These are phyloP conservation scores for Trifolium subterraneum DNA, from an alignment of 306 rosid genomes.

Conservation along the genomic window DNA sequence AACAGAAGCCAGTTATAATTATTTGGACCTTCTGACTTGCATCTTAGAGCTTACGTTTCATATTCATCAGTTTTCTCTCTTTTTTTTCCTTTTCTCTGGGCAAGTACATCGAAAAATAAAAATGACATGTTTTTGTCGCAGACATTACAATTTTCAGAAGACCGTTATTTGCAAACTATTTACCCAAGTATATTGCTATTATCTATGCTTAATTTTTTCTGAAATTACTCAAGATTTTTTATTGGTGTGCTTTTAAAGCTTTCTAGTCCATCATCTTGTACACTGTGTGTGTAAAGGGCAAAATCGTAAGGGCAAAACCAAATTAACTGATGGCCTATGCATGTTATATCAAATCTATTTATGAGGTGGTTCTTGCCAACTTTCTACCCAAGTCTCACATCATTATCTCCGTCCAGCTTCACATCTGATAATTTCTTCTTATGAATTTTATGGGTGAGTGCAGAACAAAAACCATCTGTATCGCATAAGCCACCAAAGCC, in stretches of 20 bases:
- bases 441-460: slow-evolving; percentile 41
- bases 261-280: slow-evolving; percentile 27
- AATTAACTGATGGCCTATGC: slow-evolving; percentile 18
- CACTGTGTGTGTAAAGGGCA: not conserved
- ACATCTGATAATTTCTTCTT: slow-evolving; percentile 13
- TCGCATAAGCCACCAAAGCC: slow-evolving; percentile 52
- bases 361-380: not conserved
- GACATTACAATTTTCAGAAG: slow-evolving; percentile 5
- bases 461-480: slow-evolving; percentile 54
- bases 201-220: slow-evolving; percentile 10
- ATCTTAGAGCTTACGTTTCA: slow-evolving; percentile 2
- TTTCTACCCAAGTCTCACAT: not conserved
- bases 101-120: slow-evolving; percentile 1
- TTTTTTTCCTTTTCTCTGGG: not conserved
- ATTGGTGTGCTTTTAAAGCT: not conserved
- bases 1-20: slow-evolving; percentile 16
- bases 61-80: not conserved
- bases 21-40: not conserved
- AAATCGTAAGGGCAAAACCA: not conserved
- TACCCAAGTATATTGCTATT: not conserved
- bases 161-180: not conserved
- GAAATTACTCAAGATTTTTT: not conserved
- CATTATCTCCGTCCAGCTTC: slow-evolving; percentile 18
- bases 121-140: not conserved
- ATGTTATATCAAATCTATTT: not conserved